Evolutionary conservation across 495 filamentous ascomycete species (phyloP), one percentile per base, ranked within the genome.

Genomic region (Aspergillus taichungensis): DNA sequence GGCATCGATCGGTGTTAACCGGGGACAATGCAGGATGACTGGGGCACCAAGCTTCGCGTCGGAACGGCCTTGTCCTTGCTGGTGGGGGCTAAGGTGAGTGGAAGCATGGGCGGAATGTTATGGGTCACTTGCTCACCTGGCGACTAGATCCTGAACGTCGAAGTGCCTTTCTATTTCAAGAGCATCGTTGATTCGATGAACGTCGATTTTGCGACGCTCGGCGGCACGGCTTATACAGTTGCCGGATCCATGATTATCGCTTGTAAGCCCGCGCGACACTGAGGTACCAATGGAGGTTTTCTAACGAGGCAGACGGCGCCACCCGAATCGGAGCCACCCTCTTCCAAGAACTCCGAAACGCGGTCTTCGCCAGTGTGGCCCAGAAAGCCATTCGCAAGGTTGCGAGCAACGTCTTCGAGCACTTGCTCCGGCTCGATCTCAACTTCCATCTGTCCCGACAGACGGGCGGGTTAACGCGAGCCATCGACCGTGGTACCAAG

Each of bases 91-190:
- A 98, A 98, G 76, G 76, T 80, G 32, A 38, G 55, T 50, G 31
- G 18, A 24, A 37, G 35, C 10, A 12, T 41, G 0, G 12, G 31
- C 14, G 7, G 29, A 13, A 9, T 30, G 7, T n/a, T 6, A n/a
- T 27, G 10, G 6, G 1, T 46, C 3, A 13, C 12, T 27, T 46
- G 44, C 58, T 65, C 6, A 66, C 53, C 5, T 5, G 13, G 34
- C 30, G 9, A 30, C 18, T 55, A 85, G 81, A 75, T 95, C 44
- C 73, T 97, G 53, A 98, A 96, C 64, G 94, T 98, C 6, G 88
- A 98, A 68, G 84, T 98, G 33, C 92, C 92, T 4, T 98, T 98
- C 65, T 98, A 95, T 70, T 97, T 98, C 72, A 95, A 96, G 64
- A 87, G 74, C 61, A 98, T 98, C 52, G 85, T 98, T 36, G 92